Evolutionary conservation across 345 rosid species (phyloP), one percentile per base, ranked within the genome.

Genomic region (Gossypium anomalum): DNA sequence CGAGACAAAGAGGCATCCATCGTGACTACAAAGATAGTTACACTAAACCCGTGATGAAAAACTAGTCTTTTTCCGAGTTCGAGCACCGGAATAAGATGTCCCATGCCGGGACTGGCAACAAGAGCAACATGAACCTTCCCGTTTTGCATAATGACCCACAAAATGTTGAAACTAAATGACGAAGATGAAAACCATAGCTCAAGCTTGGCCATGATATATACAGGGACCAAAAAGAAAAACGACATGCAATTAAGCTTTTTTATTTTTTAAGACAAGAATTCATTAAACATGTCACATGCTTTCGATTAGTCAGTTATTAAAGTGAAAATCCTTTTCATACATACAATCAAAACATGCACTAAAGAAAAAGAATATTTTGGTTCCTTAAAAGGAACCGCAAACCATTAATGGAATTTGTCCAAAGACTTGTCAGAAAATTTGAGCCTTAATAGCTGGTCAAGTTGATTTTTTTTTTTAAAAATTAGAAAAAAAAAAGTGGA

Each of bases 81-180:
- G 2, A 91, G 76, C 66, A 86, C 81, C 0, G 93, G 94, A 80
- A 86, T 87, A 3, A 88, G 78, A 79, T 90, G 95, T 27, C 97
- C 90, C 86, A 87, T 77, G 67, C 97, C 93, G 11, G 92, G 95
- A 72, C 94, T 88, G 3, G 93, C 84, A 5, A 92, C 78, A 19
- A 92, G 76, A 56, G 81, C 83, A 7, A 82, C 82, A 55, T 83
- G 89, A 67, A 80, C 83, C 75, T 80, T 85, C 49, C 56, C 56
- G 52, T 56, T 58, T 27, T 78, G 77, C 89, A 85, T 86, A 14
- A 41, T 58, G 52, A 22, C 52, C 52, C 44, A 72, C 38, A 43
- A 9, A 22, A 17, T 27, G 7, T 62, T 62, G 5, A 34, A 62
- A 22, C 17, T 15, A 16, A 22, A 45, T 13, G 15, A 20, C 38